Base-by-base conservation (phyloP, 495 filamentous ascomycete species). In the Astrocystis sublimbata region DNA sequence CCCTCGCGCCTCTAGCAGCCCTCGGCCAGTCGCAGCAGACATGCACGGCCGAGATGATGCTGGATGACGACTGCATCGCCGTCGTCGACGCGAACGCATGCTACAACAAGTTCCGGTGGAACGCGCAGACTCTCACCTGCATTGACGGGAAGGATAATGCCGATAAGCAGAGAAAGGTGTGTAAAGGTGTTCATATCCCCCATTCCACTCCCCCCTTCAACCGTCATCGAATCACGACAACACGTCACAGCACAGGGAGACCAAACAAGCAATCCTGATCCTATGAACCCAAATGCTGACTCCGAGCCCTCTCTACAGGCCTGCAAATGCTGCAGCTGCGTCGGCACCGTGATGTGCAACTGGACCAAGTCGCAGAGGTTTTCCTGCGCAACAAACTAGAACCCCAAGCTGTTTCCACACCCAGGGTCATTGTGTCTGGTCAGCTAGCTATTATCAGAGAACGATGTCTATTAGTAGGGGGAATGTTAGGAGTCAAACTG, bases 41-140 rank as follows among this genome's bases (percentile, higher is more conserved):
- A 1, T 79, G 77, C 61, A 73, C 61, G 23, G 58, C 60, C 10
- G 72, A 75, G 15, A 66, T 79, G 9, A 66, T 71, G 0, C 60
- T 64, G 0, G 74, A 70, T 10, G 71, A 76, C 35, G 77, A 79
- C 15, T 79, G 77, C 54, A 73, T 72, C 23, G 73, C 71, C 28
- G 77, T 79, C 46, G 74, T 77, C 54, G 70, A 77, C 42, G 73
- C 77, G 26, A 75, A 72, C 46, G 77, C 77, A 23, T 79, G 77
- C 64, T 79, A 79, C 61, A 79, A 79, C 63, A 65, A 78, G 65
- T 78, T 71, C 64, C 61, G 75, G 3, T 79, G 72, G 57, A 58
- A 70, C 62, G 63, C 71, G 2, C 73, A 72, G 40, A 78, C 77
- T 6, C 61, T 79, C 12, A 59, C 67, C 0, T 79, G 77, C 53